These are phyloP conservation scores for Sanghuangporus weigelae DNA, from an alignment of 1,284 basidiomycete species.

Conservation along the genomic window DNA sequence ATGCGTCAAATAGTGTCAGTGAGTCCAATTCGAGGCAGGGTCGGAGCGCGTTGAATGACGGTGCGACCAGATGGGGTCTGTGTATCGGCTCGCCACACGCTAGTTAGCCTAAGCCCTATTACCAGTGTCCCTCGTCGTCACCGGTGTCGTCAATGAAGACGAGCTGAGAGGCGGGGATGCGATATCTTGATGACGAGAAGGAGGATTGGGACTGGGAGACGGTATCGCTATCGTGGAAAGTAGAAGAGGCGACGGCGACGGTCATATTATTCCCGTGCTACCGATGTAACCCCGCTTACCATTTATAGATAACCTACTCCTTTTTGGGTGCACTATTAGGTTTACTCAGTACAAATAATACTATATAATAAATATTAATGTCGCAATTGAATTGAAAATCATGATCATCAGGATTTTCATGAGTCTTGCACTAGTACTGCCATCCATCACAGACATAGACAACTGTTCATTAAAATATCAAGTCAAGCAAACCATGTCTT, in stretches of 20 bases:
- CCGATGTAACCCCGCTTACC: background rate
- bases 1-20: background rate
- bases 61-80: background rate
- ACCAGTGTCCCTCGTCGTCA: background rate
- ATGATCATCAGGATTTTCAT: no score
- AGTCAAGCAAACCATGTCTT: background rate
- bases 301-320: no score
- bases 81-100: background rate
- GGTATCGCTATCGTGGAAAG: background rate
- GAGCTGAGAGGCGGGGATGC: background rate
- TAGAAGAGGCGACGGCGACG: background rate
- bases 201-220: background rate
- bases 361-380: no score
- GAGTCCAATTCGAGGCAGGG: background rate
- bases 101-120: background rate
- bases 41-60: background rate
- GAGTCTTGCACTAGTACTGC: no score
- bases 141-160: background rate
- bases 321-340: no score
- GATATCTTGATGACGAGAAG: background rate
- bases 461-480: no score
- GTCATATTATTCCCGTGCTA: background rate
- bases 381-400: no score
- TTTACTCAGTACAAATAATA: no score
- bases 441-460: no score